Evolutionary conservation across 1,139 yeast species (phyloP), one percentile per base, ranked within the genome.

Genomic region (Arxiozyma heterogenica): DNA sequence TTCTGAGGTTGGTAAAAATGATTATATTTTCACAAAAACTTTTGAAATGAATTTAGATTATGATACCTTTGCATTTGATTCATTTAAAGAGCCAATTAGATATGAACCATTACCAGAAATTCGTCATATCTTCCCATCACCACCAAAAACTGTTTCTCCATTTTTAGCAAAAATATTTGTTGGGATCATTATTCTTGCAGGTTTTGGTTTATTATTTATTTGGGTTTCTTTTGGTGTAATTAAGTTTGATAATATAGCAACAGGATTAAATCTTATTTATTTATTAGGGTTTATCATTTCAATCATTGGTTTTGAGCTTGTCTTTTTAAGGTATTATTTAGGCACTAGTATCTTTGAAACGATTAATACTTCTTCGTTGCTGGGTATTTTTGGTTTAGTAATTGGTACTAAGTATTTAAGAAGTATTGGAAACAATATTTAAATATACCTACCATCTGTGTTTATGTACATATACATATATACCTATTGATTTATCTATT

Each of bases 341-440:
- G 86, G 88, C 38, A 75, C 80, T 45, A 76, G 88, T 25, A 87
- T 91, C 53, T 90, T 91, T 69, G 75, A 80, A 23, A 83, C 95
- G 1, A 68, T 90, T 51, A 74, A 75, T 58, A 75, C 80, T 58
- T 71, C 77, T 12, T 74, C 77, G 25, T 71, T 84, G 54, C 76
- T 79, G 6, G 78, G 82, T 1, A 42, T 62, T 4, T 78, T 87
- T 44, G 74, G 85, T 34, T 67, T 86, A 48, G 77, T 79, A 67
- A 73, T 83, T 55, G 95, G 96, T n/a, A 77, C 89, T 8, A 78
- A 81, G 61, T 86, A 85, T 18, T 68, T 82, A 63, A 76, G 77
- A 67, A 67, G 59, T 52, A 60, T 67, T 47, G 66, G 53, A 21
- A 48, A 49, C 30, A 48, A 41, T 23, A 51, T 57, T 22, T 55